phyloP scores from a whole-genome alignment of 495 filamentous ascomycete species.

The Aspergillus coremiiformis region DNA sequence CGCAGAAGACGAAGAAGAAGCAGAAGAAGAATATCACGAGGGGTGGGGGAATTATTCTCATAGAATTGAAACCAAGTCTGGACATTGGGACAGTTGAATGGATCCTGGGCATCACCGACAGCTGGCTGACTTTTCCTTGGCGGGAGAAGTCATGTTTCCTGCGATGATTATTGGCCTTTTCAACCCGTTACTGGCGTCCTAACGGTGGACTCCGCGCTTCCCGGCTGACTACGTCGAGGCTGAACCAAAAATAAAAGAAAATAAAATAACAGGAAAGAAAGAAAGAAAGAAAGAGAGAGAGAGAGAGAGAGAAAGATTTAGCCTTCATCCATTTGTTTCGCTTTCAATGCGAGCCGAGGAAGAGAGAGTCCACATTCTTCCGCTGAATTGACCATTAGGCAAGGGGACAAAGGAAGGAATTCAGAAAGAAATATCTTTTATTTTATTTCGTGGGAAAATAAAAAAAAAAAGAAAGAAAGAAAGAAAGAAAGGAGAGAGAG shows the following conservation, averaged over 20 bases:
- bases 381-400: slow-evolving; percentile 3
- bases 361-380: no score
- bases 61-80: slow-evolving; percentile 1
- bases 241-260: not conserved
- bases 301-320: no score
- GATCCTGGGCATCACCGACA: slow-evolving; percentile 13
- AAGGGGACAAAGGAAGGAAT: not conserved
- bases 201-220: slow-evolving; percentile 7
- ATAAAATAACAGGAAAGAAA: not conserved
- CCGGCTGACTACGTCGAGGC: slow-evolving; percentile 2
- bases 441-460: not conserved
- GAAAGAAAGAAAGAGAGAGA: not conserved
- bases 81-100: not conserved
- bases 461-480: no score
- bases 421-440: no score
- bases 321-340: not conserved
- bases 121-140: slow-evolving; percentile 5
- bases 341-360: not conserved
- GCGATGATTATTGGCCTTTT: slow-evolving; percentile 7
- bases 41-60: no score
- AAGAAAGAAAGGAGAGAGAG: no score
- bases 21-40: no score
- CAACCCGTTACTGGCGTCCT: not conserved
- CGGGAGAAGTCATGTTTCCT: slow-evolving; percentile 3
- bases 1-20: no score